phyloP scores from a whole-genome alignment of 1,284 basidiomycete species.

The Ceratobasidium sp. region DNA sequence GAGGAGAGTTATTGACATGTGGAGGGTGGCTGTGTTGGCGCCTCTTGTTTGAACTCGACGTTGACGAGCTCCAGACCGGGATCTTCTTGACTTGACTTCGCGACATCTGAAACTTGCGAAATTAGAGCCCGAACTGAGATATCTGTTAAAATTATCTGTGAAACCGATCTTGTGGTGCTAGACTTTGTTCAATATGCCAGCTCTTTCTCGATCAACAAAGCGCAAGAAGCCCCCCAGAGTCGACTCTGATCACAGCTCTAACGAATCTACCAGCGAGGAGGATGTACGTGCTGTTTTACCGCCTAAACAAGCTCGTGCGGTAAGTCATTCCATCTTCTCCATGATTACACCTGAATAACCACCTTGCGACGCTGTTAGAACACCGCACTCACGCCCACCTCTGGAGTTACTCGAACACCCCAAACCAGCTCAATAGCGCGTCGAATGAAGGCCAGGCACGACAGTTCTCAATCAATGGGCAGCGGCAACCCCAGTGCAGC shows the following conservation, averaged over 20 bases:
- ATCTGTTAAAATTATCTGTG: not conserved
- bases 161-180: not conserved
- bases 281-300: conserved; percentile 4
- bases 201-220: conserved; percentile 34
- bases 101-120: not conserved
- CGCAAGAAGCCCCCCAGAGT: conserved; percentile 36
- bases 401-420: conserved; percentile 11
- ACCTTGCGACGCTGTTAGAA: not conserved
- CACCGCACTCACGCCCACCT: conserved; percentile 7
- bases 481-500: not conserved
- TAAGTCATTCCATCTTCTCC: conserved; percentile 1
- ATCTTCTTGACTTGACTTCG: conserved; percentile 1
- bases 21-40: conserved; percentile 4
- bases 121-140: not conserved
- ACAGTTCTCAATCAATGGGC: not conserved
- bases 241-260: conserved; percentile 29
- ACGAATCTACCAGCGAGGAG: conserved; percentile 4
- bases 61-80: not conserved
- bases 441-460: conserved; percentile 23
- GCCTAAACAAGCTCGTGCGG: conserved; percentile 13
- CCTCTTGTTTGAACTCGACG: conserved; percentile 10
- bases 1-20: not conserved
- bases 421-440: conserved; percentile 26
- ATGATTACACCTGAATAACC: not conserved
- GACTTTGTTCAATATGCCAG: not conserved